A percentile compares a stretch with the other conserved stretches of the same genome.
phyloP scores from a whole-genome alignment of 176 grass and related monocot species.

The Phyllostachys edulis region DNA sequence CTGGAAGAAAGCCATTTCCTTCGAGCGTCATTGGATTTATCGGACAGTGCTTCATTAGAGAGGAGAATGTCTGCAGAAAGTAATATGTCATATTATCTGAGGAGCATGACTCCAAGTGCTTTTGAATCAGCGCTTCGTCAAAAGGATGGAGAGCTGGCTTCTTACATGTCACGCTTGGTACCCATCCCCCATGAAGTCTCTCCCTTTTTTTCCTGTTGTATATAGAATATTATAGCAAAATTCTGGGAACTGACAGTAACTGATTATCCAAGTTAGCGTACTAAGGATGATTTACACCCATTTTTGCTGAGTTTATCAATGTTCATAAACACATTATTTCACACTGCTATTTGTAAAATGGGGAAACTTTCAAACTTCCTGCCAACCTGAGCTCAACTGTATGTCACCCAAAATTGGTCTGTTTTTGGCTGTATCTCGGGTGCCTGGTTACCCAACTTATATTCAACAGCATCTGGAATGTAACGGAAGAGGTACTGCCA shows the following conservation, averaged over 20 bases:
- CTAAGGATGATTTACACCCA: neutral
- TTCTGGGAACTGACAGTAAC: neutral
- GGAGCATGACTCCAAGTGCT: slow-evolving; percentile 97
- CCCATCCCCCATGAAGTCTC: neutral
- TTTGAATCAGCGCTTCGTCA: slow-evolving; percentile 94
- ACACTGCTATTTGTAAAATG: neutral
- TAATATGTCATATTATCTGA: slow-evolving; percentile 91
- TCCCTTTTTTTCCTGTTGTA: slow-evolving; percentile 13
- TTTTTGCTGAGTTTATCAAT: neutral
- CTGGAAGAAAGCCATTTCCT: slow-evolving; percentile 94
- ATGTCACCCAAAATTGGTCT: neutral
- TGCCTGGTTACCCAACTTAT: neutral
- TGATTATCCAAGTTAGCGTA: neutral
- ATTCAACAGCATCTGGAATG: neutral
- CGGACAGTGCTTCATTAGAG: slow-evolving; percentile 70
- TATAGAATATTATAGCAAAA: slow-evolving; percentile 6
- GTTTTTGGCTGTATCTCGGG: neutral
- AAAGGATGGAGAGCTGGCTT: slow-evolving; percentile 95
- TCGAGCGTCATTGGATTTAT: slow-evolving; percentile 86
- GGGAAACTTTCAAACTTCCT: neutral
- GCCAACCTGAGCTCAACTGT: neutral
- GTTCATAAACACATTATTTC: neutral
- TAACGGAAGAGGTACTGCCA: neutral
- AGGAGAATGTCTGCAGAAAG: slow-evolving; percentile 83
- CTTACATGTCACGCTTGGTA: slow-evolving; percentile 97